These are phyloP conservation scores for Botrytis deweyae DNA, from an alignment of 2,329 filamentous ascomycete genomes.

Conservation along the genomic window DNA sequence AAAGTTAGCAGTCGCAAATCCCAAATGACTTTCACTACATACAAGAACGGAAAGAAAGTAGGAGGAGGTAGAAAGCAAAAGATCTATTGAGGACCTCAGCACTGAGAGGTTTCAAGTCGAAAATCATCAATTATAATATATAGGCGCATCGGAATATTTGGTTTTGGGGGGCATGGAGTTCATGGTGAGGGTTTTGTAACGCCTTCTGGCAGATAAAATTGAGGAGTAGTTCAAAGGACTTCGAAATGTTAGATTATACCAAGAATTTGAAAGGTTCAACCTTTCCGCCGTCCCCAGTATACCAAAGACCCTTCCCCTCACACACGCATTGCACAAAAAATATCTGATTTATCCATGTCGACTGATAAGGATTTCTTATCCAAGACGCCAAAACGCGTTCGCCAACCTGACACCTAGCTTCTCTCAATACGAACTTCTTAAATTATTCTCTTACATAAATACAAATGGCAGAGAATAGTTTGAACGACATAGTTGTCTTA, in stretches of 20 bases:
- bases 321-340: conserved; percentile 10
- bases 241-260: not conserved
- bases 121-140: conserved; percentile 1
- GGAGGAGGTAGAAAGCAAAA: conserved; percentile 37
- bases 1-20: conserved; percentile 49
- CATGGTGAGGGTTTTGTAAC: not conserved
- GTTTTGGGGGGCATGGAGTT: conserved; percentile 23
- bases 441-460: not conserved
- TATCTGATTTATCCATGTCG: not conserved
- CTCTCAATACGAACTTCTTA: conserved; percentile 6
- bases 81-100: not conserved
- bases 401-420: conserved; percentile 19
- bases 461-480: conserved; percentile 1
- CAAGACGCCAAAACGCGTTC: conserved; percentile 18
- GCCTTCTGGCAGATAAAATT: not conserved
- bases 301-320: conserved; percentile 7
- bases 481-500: not conserved
- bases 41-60: conserved; percentile 50
- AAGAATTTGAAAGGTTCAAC: conserved; percentile 1
- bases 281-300: not conserved
- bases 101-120: not conserved
- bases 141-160: conserved; percentile 9
- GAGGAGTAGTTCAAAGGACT: conserved; percentile 1
- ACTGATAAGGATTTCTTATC: conserved; percentile 27
- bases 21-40: conserved; percentile 60